phyloP scores from a whole-genome alignment of 306 rosid genomes.

The Echinosophora koreensis region DNA sequence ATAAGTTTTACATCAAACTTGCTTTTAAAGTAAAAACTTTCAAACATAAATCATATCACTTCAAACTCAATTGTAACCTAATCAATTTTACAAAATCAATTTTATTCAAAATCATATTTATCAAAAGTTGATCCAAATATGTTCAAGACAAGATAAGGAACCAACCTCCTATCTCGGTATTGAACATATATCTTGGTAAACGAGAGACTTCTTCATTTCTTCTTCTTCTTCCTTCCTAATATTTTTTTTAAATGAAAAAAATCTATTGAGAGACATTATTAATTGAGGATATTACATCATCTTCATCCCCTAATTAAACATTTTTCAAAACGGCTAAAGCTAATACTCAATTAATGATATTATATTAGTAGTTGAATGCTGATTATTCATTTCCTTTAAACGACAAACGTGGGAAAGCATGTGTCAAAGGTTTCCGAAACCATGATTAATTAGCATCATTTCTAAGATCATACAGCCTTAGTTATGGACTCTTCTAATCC shows the following conservation, averaged over 20 bases:
- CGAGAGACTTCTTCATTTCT: not conserved
- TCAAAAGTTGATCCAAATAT: too few species aligned
- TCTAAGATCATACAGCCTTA: not conserved
- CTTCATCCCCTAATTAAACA: constrained; percentile 22
- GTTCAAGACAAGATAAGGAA: too few species aligned
- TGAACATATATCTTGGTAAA: not conserved
- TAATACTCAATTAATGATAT: not conserved
- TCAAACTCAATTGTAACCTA: too few species aligned
- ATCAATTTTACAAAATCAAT: too few species aligned
- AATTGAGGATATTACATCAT: constrained; percentile 28
- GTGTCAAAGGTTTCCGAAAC: constrained; percentile 35
- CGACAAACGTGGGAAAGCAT: constrained; percentile 48
- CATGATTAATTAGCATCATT: constrained; percentile 44
- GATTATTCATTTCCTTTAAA: constrained; percentile 43
- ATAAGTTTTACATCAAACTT: too few species aligned
- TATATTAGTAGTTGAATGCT: constrained; percentile 28
- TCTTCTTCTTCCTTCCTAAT: too few species aligned
- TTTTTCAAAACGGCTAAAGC: constrained; percentile 12
- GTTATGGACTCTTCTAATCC: not conserved
- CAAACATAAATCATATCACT: too few species aligned
- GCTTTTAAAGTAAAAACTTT: too few species aligned
- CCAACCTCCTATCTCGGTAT: too few species aligned
- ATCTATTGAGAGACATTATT: not conserved
- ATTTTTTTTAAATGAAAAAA: too few species aligned
- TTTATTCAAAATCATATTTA: too few species aligned